Evolutionary conservation across 345 rosid genomes (phyloP).

Genomic region (Diplotaxis tenuifolia): DNA sequence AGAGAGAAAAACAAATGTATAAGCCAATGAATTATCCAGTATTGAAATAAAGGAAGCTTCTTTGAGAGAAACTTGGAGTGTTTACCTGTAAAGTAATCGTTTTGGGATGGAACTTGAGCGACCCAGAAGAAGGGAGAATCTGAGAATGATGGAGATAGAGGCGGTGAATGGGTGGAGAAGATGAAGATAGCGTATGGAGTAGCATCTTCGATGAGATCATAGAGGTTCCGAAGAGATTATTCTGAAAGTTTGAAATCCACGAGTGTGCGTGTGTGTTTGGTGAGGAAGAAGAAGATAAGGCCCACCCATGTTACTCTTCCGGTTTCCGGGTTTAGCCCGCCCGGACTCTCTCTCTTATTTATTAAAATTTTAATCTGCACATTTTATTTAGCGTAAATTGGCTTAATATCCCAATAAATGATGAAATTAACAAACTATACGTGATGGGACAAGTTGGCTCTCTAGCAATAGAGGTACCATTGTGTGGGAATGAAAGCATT

Average conservation of each 20-base stretch:
- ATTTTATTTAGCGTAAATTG: background rate
- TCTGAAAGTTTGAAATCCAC: background rate
- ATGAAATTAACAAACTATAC: too few relatives aligned
- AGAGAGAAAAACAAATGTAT: too few relatives aligned
- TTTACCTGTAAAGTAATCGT: conserved; percentile 47
- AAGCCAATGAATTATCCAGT: background rate
- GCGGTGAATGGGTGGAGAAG: conserved; percentile 35
- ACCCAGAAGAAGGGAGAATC: conserved; percentile 37
- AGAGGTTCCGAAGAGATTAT: conserved; percentile 9
- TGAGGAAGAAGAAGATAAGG: conserved; percentile 31
- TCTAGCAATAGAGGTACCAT: too few relatives aligned
- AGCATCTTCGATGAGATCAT: conserved; percentile 46
- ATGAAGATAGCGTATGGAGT: conserved; percentile 51
- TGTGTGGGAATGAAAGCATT: too few relatives aligned
- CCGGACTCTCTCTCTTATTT: background rate
- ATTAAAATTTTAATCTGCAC: background rate
- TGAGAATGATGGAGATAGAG: conserved; percentile 31
- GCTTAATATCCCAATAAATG: too few relatives aligned
- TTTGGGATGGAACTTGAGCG: conserved; percentile 26
- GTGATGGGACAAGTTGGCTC: too few relatives aligned
- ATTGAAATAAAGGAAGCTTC: background rate
- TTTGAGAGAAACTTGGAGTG: background rate
- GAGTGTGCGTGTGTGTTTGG: background rate
- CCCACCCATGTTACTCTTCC: conserved; percentile 29
- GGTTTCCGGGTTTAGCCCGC: conserved; percentile 14